A percentile compares a stretch with the other conserved stretches of the same genome.
Conservation (phyloP, 2,329 filamentous ascomycete species). For the Stemphylium lycopersici region DNA sequence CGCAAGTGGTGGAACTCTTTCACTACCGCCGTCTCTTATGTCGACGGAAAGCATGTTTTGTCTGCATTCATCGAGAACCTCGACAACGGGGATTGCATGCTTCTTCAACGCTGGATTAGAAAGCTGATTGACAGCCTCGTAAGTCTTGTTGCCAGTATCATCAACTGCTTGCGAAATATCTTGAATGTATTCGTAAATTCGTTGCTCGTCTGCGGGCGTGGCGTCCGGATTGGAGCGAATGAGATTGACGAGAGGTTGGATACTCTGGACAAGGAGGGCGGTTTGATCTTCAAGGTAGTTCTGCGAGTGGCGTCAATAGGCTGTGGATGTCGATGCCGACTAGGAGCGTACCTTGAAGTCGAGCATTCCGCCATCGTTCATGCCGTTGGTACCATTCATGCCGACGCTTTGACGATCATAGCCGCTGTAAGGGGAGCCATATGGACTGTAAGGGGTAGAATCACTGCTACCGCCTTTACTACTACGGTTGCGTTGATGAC, state of each 20-base stretch:
- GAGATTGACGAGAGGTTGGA: conserved; percentile 77
- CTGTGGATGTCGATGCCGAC: conserved; percentile 9
- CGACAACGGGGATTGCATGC: conserved; percentile 58
- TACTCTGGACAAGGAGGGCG: conserved; percentile 76
- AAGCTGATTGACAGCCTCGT: conserved; percentile 55
- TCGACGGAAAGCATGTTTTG: conserved; percentile 68
- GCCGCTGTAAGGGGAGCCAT: conserved; percentile 46
- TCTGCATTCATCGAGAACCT: conserved; percentile 67
- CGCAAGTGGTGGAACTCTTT: conserved; percentile 77
- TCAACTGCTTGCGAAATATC: conserved; percentile 74
- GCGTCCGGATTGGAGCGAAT: conserved; percentile 58
- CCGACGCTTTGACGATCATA: conserved; percentile 43
- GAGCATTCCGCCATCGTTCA: conserved; percentile 53
- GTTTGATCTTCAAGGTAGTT: conserved; percentile 85
- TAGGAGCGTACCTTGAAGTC: conserved; percentile 63
- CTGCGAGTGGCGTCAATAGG: conserved; percentile 47
- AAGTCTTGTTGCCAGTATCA: conserved; percentile 70
- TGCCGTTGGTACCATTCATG: conserved; percentile 30
- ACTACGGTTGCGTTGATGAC: conserved; percentile 37
- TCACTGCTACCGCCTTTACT: conserved; percentile 47
- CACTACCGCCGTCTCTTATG: conserved; percentile 66
- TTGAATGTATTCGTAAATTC: conserved; percentile 71
- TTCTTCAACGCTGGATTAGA: conserved; percentile 61
- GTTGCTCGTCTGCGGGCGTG: conserved; percentile 40
- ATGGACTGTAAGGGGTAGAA: conserved; percentile 43